Evolutionary conservation across 768 basidiomycete genomes (phyloP), one percentile per base, ranked within the genome.

Genomic region (Kwoniella botswanensis): DNA sequence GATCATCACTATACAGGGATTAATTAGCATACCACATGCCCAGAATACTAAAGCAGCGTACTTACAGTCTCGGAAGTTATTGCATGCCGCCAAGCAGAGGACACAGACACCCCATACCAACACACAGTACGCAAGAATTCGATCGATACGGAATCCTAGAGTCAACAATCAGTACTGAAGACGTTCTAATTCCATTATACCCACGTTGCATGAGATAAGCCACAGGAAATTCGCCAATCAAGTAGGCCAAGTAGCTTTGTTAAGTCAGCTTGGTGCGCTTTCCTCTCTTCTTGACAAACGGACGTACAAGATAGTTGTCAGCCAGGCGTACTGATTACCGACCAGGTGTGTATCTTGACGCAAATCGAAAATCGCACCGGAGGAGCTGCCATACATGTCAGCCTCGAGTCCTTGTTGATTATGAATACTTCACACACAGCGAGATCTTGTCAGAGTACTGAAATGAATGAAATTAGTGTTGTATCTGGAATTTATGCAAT

Each of bases 261-360:
- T 7, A 17, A 26, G 24, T 9, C 53, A 26, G 26, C 26, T 18
- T 17, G 18, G 43, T 59, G 6, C n/a, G 57, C 24, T n/a, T 24
- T 58, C 9, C 18, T 44, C 43, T 21, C 29, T 42, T 7, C 9
- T n/a, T 9, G 63, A 55, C 10, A 42, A 41, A 9, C 54, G 17
- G 55, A 71, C 64, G 7, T 22, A 71, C 70, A 72, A 72, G 63
- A 66, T 67, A 11, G 71, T 72, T 13, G 71, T 68, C 35, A 72
- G 62, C 71, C 71, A 72, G 9, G 71, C 71, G 55, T 68, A 72
- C 50, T 72, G 66, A 44, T 72, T 68, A 3, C 71, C 71, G 22
- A 68, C 67, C 22, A 72, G 61, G 10, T 63, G 46, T 12, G 66
- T 52, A 50, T 60, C 50, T 15, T 9, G 18, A 21, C 50, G 63